These are phyloP conservation scores for Botrytis fabae DNA, from an alignment of 2,329 filamentous ascomycete genomes.

Conservation along the genomic window DNA sequence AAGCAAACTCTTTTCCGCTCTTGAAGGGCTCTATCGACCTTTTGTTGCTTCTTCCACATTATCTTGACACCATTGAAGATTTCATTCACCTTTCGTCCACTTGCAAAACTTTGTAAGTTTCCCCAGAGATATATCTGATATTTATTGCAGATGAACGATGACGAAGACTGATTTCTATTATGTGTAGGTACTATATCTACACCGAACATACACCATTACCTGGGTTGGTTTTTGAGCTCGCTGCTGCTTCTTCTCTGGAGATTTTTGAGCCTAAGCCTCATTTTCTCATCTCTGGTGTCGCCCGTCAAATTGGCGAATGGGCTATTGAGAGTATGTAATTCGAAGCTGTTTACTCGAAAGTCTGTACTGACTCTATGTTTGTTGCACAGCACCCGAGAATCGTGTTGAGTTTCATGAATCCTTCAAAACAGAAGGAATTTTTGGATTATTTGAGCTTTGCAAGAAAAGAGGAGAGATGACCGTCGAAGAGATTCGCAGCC, in stretches of 20 bases:
- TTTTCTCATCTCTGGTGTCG: neutral
- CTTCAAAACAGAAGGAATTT: neutral
- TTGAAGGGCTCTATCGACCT: neutral
- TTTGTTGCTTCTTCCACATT: neutral
- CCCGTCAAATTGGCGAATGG: neutral
- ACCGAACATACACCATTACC: neutral
- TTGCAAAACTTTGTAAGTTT: neutral
- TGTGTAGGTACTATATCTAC: neutral
- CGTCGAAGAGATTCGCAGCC: neutral
- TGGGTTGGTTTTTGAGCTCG: neutral
- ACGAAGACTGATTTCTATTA: fast-evolving
- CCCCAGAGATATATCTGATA: neutral
- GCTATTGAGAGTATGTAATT: too few species aligned
- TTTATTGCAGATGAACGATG: fast-evolving
- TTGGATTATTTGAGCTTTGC: neutral
- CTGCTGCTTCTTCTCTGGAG: too few species aligned
- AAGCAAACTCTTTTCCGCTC: neutral
- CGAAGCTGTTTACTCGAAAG: too few species aligned
- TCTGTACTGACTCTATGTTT: too few species aligned
- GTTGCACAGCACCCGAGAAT: neutral
- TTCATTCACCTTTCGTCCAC: neutral
- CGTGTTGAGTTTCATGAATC: neutral
- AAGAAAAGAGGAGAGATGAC: neutral
- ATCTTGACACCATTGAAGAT: neutral
- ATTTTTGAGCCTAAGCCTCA: neutral